Evolutionary conservation across 1,139 yeast genomes (phyloP), one percentile per base, ranked within the genome.

Genomic region (Pichia sp.): DNA sequence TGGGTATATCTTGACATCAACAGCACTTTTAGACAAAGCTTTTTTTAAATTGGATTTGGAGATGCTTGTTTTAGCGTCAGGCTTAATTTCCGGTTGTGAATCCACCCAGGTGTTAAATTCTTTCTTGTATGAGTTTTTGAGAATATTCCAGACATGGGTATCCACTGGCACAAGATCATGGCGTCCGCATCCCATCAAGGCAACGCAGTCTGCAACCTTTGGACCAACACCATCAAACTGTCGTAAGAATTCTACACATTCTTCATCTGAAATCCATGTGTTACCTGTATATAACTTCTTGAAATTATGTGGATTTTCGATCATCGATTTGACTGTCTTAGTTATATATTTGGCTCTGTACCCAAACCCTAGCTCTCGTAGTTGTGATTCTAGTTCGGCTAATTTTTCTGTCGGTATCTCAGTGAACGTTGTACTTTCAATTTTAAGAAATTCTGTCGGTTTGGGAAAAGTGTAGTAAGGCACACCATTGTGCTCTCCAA

Each of bases 141-240:
- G 97, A 54, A 93, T 88, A 65, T 92, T 90, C 74, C 86, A 87
- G n/a, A 93, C 95, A 66, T 93, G 99, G 0, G 98, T 95, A 68
- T 93, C 99, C 1, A 93, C 90, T 0, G 99, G 99, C 1, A 93
- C 97, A 13, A 90, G 80, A 55, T 86, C 90, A 64, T 87, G 90
- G 71, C 90, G 87, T 63, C 87, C 95, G 52, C 95, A 74, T 1
- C 97, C 87, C 97, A 93, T 92, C 44, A 93, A 74, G 61, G 96
- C 86, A 61, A 86, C 88, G 68, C 99, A 93, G 64, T 95, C 99
- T 0, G 99, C 97, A 1, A 93, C 99, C 70, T 93, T 93, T 0
- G 99, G 98, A 0, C 99, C 99, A 0, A 95, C 97, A 0, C 99
- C 99, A 3, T 80, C 77, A 60, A 87, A 84, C 60, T 80, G 78